phyloP scores from a whole-genome alignment of 2,329 filamentous ascomycete genomes.

The Colletotrichum sp. region DNA sequence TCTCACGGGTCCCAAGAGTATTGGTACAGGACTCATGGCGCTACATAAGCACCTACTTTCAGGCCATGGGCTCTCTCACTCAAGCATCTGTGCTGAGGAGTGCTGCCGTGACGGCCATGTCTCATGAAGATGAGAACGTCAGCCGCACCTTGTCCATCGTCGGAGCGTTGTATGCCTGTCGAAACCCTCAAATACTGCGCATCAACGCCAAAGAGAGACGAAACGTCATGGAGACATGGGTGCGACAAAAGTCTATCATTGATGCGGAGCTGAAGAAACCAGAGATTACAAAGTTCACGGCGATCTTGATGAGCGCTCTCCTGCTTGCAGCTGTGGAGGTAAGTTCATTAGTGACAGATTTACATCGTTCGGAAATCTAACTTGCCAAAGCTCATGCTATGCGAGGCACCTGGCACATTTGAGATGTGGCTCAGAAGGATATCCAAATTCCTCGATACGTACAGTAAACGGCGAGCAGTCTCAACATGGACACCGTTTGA shows the following conservation, averaged over 20 bases:
- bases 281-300: not conserved
- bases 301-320: not conserved
- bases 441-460: not conserved
- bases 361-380: not conserved
- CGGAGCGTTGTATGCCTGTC: not conserved
- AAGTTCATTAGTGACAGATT: not conserved
- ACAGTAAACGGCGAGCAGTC: not conserved
- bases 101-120: not conserved
- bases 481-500: not conserved
- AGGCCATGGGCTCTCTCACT: not conserved
- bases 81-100: not conserved
- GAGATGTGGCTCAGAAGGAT: not conserved
- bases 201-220: not conserved
- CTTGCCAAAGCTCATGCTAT: not conserved
- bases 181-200: not conserved
- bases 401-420: not conserved
- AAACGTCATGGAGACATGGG: not conserved
- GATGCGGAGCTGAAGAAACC: not conserved
- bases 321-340: not conserved
- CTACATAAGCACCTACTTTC: not conserved
- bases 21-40: not conserved
- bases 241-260: not conserved
- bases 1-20: not conserved
- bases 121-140: not conserved
- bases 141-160: not conserved